A percentile compares a stretch with the other conserved stretches of the same genome.
Evolutionary conservation across 73 alveolate species (phyloP).

Genomic region (Tetrahymena elliotti): DNA sequence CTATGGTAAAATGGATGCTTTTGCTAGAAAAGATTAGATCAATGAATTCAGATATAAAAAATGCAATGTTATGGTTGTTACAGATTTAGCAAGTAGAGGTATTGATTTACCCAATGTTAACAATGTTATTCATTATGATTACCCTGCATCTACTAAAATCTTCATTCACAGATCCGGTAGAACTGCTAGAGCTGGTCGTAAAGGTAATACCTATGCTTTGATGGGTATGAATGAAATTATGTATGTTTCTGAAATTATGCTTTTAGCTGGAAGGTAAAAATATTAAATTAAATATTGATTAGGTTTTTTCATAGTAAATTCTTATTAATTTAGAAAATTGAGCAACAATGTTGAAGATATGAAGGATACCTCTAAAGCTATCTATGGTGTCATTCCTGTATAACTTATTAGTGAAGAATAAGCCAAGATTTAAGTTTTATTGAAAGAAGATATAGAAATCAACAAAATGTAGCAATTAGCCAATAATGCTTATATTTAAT

Average conservation of each 20-base stretch:
- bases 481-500: conserved; percentile 17
- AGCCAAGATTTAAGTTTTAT: conserved; percentile 43
- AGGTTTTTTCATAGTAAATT: neutral
- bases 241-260: conserved; percentile 79
- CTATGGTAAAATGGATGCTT: conserved; percentile 90
- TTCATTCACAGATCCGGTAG: conserved; percentile 98
- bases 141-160: conserved; percentile 90
- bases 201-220: conserved; percentile 81
- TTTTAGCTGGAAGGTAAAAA: conserved; percentile 85
- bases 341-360: conserved; percentile 48
- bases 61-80: conserved; percentile 76
- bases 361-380: conserved; percentile 58
- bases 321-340: conserved; percentile 16
- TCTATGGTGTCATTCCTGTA: conserved; percentile 31
- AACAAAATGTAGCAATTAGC: conserved; percentile 13
- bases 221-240: conserved; percentile 83
- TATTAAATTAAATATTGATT: conserved; percentile 22
- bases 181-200: conserved; percentile 96
- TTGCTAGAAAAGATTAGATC: conserved; percentile 77
- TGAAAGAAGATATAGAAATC: conserved; percentile 47
- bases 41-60: conserved; percentile 69
- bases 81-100: conserved; percentile 98
- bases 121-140: conserved; percentile 93
- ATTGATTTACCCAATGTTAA: conserved; percentile 92
- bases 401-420: conserved; percentile 52